Evolutionary conservation across 1,284 basidiomycete species (phyloP).

Genomic region (Puccinia horiana): DNA sequence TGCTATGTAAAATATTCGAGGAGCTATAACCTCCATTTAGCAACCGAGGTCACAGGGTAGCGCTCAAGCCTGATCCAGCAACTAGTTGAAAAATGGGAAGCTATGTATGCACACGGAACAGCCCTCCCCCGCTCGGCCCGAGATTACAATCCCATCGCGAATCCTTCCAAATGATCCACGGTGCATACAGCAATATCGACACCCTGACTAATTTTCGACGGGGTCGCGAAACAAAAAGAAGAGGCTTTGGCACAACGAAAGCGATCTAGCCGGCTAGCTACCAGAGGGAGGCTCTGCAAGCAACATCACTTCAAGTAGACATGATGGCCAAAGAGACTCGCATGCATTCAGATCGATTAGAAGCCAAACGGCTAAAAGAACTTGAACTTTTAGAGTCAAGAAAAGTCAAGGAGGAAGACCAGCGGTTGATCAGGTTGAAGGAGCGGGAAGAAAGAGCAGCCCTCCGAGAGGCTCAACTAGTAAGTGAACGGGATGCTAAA

Average conservation of each 20-base stretch:
- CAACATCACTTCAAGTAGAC: not conserved
- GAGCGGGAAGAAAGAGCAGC: slow-evolving; percentile 32
- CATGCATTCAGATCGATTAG: slow-evolving; percentile 44
- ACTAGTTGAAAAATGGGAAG: no score
- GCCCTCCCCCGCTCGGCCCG: no score
- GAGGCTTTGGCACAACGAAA: slow-evolving; percentile 45
- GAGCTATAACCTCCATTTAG: no score
- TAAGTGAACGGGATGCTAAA: slow-evolving; percentile 33
- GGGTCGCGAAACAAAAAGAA: slow-evolving; percentile 31
- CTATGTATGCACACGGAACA: no score
- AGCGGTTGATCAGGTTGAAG: slow-evolving; percentile 37
- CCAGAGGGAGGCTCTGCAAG: slow-evolving; percentile 23
- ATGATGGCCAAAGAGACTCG: slow-evolving; percentile 21
- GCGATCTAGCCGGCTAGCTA: slow-evolving; percentile 40
- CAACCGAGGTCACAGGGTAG: no score
- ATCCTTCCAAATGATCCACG: no score
- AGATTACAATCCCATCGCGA: no score
- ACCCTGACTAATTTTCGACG: no score
- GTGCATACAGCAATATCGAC: no score
- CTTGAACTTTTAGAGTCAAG: slow-evolving; percentile 5
- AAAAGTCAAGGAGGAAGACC: slow-evolving; percentile 39
- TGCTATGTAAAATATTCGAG: no score
- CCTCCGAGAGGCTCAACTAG: slow-evolving; percentile 28
- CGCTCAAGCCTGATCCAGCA: no score
- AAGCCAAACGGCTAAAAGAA: slow-evolving; percentile 43